These are phyloP conservation scores for Effrenium voratum DNA, from an alignment of 73 alveolate species.

Conservation along the genomic window DNA sequence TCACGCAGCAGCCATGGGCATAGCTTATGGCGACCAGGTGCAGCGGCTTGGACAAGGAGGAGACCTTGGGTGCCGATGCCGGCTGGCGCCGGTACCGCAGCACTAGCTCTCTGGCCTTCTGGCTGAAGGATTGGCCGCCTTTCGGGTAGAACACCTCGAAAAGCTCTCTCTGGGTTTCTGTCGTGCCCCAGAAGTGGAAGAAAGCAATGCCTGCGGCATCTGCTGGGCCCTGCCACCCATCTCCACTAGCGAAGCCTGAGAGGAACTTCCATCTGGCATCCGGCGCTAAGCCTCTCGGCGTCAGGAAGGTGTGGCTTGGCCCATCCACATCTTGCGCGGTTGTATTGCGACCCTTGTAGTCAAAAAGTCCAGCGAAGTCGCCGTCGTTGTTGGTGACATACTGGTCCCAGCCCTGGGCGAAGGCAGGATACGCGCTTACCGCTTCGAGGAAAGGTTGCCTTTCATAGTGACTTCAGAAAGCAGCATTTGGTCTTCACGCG, in stretches of 20 bases:
- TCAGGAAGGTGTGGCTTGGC: conserved; percentile 72
- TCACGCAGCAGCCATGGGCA: conserved; percentile 83
- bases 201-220: not conserved
- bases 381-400: conserved; percentile 75
- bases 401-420: conserved; percentile 72
- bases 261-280: not conserved
- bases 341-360: conserved; percentile 89
- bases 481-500: no score
- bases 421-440: no score
- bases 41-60: conserved; percentile 4
- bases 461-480: no score
- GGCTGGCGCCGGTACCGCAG: conserved; percentile 31
- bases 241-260: conserved; percentile 53
- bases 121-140: not conserved
- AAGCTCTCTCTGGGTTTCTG: conserved; percentile 21
- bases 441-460: no score
- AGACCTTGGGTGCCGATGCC: conserved; percentile 39
- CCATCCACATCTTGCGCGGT: conserved; percentile 48
- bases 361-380: conserved; percentile 66
- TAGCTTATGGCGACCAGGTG: conserved; percentile 78
- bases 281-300: conserved; percentile 49
- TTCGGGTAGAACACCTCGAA: conserved; percentile 51
- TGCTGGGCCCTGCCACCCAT: conserved; percentile 73
- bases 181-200: conserved; percentile 84
- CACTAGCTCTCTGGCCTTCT: not conserved